Evolutionary conservation across 495 filamentous ascomycete genomes (phyloP).

Genomic region (Platismatia glauca): DNA sequence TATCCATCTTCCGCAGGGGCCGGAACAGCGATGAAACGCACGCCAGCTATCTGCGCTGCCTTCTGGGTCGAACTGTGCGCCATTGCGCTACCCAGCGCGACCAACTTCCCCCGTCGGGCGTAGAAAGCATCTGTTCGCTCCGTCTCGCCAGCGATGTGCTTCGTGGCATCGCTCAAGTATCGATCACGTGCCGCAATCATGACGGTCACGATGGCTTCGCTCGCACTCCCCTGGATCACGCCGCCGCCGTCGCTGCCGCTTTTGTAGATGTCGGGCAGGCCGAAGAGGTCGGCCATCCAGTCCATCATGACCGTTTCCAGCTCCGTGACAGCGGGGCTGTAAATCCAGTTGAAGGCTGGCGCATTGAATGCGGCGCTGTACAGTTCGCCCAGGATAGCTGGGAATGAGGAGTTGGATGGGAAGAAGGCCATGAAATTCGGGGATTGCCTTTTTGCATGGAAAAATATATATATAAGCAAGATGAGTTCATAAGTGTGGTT

Average conservation of each 20-base stretch:
- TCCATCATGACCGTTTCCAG: conserved; percentile 87
- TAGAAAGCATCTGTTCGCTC: no score
- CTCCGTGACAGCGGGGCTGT: conserved; percentile 84
- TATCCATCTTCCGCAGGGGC: conserved; percentile 53
- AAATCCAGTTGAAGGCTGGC: conserved; percentile 94
- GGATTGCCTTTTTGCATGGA: conserved; percentile 37
- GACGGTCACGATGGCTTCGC: conserved; percentile 73
- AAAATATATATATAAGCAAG: no score
- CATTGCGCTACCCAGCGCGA: conserved; percentile 68
- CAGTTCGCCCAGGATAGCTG: conserved; percentile 83
- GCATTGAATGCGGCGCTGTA: conserved; percentile 78
- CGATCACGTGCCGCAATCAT: conserved; percentile 85
- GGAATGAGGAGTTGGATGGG: conserved; percentile 67
- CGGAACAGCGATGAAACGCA: conserved; percentile 59
- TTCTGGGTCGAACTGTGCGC: conserved; percentile 80
- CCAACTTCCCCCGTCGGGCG: no score
- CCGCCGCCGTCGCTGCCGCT: conserved; percentile 73
- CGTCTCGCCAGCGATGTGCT: conserved; percentile 37
- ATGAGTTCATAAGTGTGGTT: no score
- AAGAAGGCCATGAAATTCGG: conserved; percentile 97
- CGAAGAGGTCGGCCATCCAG: conserved; percentile 71
- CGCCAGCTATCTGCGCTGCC: conserved; percentile 74
- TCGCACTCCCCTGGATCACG: conserved; percentile 86
- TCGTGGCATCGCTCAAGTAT: conserved; percentile 47
- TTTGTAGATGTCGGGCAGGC: conserved; percentile 63